phyloP scores from a whole-genome alignment of 176 grass and related monocot genomes.

The Rhynchospora breviuscula region DNA sequence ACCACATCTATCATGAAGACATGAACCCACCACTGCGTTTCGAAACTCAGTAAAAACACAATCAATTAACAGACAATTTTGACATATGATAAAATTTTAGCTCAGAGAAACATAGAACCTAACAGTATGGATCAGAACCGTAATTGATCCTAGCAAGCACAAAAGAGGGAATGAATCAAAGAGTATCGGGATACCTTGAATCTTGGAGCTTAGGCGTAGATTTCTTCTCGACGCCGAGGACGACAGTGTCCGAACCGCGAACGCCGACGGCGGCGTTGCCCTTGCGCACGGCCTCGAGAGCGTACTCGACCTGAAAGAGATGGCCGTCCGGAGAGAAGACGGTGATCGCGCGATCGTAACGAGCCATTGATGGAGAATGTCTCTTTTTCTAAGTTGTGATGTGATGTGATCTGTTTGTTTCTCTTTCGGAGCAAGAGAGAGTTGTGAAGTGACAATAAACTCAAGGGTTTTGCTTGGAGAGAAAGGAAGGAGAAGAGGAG shows the following conservation, averaged over 20 bases:
- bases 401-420: conserved; percentile 29
- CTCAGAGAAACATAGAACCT: not conserved
- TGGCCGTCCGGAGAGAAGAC: conserved; percentile 99
- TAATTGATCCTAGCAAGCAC: conserved; percentile 10
- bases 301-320: conserved; percentile 99
- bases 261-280: conserved; percentile 98
- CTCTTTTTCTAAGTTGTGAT: not conserved
- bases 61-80: not conserved
- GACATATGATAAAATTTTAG: not conserved
- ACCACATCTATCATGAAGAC: not conserved
- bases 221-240: conserved; percentile 99
- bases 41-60: not conserved
- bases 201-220: conserved; percentile 97
- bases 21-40: not conserved
- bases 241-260: conserved; percentile 83
- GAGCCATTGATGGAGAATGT: conserved; percentile 51
- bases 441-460: not conserved
- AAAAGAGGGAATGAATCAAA: not conserved
- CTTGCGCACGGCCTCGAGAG: conserved; percentile 98
- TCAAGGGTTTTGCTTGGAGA: conserved; percentile 28
- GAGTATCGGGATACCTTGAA: conserved; percentile 44
- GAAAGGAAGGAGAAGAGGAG: conserved; percentile 25
- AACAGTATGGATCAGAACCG: conserved; percentile 9
- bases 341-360: conserved; percentile 99
- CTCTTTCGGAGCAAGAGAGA: conserved; percentile 2